phyloP scores from a whole-genome alignment of 2,329 filamentous ascomycete species.

The Colletotrichum costaricense region DNA sequence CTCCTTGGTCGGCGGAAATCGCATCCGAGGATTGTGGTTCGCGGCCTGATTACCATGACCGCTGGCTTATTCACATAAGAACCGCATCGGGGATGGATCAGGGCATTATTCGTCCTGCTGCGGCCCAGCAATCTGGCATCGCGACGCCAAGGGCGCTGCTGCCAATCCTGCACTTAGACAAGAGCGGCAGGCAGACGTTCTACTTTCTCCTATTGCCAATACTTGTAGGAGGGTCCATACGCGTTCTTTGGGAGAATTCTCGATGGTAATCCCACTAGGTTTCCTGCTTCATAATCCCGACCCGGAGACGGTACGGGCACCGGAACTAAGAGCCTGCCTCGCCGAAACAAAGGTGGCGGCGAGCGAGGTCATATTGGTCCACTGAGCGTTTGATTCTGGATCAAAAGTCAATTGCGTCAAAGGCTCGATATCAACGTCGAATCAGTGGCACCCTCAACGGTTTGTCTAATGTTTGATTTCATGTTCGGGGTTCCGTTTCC shows the following conservation, averaged over 20 bases:
- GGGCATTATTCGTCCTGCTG: not conserved
- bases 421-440: not conserved
- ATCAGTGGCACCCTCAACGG: not conserved
- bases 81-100: constrained; percentile 10
- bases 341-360: not conserved
- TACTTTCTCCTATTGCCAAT: not conserved
- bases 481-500: not conserved
- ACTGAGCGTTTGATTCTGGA: not conserved
- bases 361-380: not conserved
- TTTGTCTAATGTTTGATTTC: not conserved
- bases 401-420: not conserved
- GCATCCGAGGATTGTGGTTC: not conserved
- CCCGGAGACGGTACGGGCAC: not conserved
- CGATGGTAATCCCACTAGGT: not conserved
- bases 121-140: not conserved
- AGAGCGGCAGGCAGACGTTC: not conserved
- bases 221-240: not conserved
- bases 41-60: not conserved
- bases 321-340: not conserved
- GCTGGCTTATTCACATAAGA: not conserved
- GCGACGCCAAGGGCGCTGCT: not conserved
- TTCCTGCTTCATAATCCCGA: not conserved
- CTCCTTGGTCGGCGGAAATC: not conserved
- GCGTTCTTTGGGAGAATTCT: not conserved
- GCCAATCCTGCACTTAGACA: not conserved